Conservation (phyloP, 106 monocot genomes). For the Allium sativum region DNA sequence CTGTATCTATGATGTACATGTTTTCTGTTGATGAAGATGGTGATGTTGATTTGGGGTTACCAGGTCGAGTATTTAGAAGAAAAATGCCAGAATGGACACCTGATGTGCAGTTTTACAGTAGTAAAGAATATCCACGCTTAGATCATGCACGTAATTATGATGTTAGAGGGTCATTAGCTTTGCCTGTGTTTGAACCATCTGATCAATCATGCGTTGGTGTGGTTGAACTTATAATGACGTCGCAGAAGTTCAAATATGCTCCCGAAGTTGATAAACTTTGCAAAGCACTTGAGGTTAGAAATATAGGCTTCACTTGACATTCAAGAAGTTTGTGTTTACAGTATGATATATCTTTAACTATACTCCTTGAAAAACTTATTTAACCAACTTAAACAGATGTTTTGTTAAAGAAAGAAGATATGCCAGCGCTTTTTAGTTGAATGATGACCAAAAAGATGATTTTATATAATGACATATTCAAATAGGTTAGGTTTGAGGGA, state of each 20-base stretch:
- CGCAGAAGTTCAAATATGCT: conserved; percentile 74
- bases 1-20: conserved; percentile 43
- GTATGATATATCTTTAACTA: no score
- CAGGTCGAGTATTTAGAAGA: conserved; percentile 60
- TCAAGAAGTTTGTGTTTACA: no score
- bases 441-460: no score
- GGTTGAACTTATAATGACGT: conserved; percentile 80
- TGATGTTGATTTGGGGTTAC: conserved; percentile 52
- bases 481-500: no score
- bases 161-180: conserved; percentile 55
- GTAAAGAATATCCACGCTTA: conserved; percentile 63
- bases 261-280: conserved; percentile 83
- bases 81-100: conserved; percentile 86
- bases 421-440: no score
- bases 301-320: neutral
- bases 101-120: conserved; percentile 72
- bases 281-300: conserved; percentile 85
- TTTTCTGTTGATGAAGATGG: conserved; percentile 55
- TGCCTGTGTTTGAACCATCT: conserved; percentile 69
- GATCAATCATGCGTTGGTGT: conserved; percentile 62
- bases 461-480: no score
- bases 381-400: no score
- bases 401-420: no score
- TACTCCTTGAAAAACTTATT: no score
- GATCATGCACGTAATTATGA: conserved; percentile 59